phyloP scores from a whole-genome alignment of 768 basidiomycete species.

The Rhodocollybia butyracea region DNA sequence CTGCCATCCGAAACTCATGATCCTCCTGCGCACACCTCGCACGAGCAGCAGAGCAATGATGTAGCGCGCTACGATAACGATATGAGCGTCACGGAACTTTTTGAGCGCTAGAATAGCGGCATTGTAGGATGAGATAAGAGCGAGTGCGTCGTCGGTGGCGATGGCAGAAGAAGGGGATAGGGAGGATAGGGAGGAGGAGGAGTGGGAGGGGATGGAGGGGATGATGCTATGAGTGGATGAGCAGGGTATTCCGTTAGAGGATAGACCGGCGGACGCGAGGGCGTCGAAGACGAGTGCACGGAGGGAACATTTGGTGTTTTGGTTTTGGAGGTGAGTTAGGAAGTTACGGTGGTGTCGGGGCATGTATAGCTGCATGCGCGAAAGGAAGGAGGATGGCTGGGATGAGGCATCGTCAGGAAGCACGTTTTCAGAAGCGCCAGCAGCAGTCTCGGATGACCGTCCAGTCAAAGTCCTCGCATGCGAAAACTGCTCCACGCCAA shows the following conservation, averaged over 20 bases:
- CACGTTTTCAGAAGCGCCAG: too few species aligned
- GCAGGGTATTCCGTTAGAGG: not conserved
- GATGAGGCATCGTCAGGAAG: not conserved
- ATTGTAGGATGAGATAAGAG: slow-evolving; percentile 42
- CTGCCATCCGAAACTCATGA: not conserved
- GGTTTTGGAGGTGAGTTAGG: slow-evolving; percentile 48
- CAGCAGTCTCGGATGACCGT: not conserved
- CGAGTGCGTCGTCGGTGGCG: slow-evolving; percentile 7
- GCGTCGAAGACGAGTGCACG: slow-evolving; percentile 36
- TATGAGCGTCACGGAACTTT: slow-evolving; percentile 55
- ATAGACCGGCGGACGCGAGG: not conserved
- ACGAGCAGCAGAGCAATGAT: slow-evolving; percentile 57
- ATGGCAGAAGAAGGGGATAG: not conserved
- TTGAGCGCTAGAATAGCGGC: slow-evolving; percentile 46
- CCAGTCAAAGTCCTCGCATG: slow-evolving; percentile 1
- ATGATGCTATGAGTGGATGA: not conserved
- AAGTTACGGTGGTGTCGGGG: slow-evolving; percentile 56
- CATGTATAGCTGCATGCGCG: slow-evolving; percentile 55
- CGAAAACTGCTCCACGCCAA: slow-evolving; percentile 39
- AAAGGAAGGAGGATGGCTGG: slow-evolving; percentile 44
- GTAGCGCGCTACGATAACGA: slow-evolving; percentile 52
- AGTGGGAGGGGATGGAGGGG: not conserved
- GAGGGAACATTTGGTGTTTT: slow-evolving; percentile 41
- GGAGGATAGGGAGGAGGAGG: too few species aligned
- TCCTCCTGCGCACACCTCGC: too few species aligned